phyloP scores from a whole-genome alignment of 306 rosid species.

The Malus sylvestris region DNA sequence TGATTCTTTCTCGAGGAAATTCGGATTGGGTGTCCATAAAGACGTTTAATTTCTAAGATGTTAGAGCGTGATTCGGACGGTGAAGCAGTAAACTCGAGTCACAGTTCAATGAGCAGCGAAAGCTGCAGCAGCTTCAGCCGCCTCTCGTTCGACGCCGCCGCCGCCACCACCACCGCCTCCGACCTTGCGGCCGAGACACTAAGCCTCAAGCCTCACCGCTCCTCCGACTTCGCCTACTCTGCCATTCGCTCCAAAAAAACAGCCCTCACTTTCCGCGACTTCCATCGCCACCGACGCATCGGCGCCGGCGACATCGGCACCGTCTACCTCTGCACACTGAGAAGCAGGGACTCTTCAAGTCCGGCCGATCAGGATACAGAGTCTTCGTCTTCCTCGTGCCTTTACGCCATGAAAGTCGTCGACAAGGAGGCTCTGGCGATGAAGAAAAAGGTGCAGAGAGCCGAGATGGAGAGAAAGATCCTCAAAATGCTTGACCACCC shows the following conservation, averaged over 20 bases:
- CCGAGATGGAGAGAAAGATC: conserved; percentile 88
- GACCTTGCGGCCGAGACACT: conserved; percentile 25
- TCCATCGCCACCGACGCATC: conserved; percentile 66
- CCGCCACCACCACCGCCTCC: conserved; percentile 25
- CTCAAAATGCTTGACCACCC: conserved; percentile 96
- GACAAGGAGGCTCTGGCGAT: conserved; percentile 74
- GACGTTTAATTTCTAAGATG: conserved; percentile 31
- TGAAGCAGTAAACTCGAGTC: conserved; percentile 45
- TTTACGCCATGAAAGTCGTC: conserved; percentile 93
- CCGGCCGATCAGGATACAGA: conserved; percentile 5
- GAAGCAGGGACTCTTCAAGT: conserved; percentile 2
- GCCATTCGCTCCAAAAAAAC: conserved; percentile 58
- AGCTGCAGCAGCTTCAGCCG: conserved; percentile 93
- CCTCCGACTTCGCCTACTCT: conserved; percentile 86
- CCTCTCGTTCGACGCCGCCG: conserved; percentile 63
- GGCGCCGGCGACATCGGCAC: conserved; percentile 97
- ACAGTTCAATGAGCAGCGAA: conserved; percentile 78
- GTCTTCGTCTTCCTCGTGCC: conserved; percentile 8
- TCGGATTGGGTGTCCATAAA: background rate
- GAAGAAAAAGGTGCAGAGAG: conserved; percentile 76
- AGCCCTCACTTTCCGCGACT: conserved; percentile 69
- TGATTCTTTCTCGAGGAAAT: background rate
- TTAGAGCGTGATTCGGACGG: conserved; percentile 66
- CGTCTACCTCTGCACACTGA: conserved; percentile 69
- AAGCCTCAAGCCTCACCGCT: conserved; percentile 75